Evolutionary conservation across 139 green algal species (phyloP).

Genomic region (Zygnema cylindricum): DNA sequence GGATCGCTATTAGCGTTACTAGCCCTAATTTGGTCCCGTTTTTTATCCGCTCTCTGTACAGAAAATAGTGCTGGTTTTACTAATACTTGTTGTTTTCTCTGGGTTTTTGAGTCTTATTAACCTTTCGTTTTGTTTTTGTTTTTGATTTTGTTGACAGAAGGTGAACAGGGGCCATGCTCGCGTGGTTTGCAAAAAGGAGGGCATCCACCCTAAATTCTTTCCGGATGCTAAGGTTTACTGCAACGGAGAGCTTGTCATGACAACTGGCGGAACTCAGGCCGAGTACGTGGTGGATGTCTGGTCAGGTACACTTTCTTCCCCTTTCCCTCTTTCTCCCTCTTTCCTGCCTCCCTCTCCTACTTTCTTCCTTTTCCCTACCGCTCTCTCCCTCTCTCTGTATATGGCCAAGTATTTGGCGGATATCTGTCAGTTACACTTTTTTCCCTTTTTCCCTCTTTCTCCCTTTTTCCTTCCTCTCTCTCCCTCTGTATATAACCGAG

Average conservation of each 20-base stretch:
- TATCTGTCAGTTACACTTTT: not conserved
- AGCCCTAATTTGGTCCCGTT: not conserved
- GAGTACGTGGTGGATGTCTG: conserved; percentile 95
- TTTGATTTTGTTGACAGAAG: not conserved
- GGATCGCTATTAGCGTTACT: not conserved
- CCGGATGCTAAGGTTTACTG: conserved; percentile 80
- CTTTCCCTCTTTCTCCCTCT: not conserved
- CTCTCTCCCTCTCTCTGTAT: not conserved
- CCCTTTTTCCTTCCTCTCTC: not conserved
- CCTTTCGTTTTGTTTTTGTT: conserved; percentile 3
- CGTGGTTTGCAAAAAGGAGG: conserved; percentile 59
- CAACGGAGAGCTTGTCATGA: conserved; percentile 97
- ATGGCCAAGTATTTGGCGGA: not conserved
- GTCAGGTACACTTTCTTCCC: conserved; percentile 69
- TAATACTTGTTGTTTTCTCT: not conserved
- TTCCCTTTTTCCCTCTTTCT: not conserved
- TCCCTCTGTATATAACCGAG: not conserved
- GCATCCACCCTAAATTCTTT: conserved; percentile 58
- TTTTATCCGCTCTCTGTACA: not conserved
- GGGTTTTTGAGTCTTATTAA: not conserved
- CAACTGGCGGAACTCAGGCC: conserved; percentile 81
- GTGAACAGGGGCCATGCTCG: conserved; percentile 39
- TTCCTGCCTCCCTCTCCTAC: not conserved
- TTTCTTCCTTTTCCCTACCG: not conserved
- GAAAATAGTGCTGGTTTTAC: not conserved